phyloP scores from a whole-genome alignment of 2,329 filamentous ascomycete genomes.

The Hypocrella siamensis region DNA sequence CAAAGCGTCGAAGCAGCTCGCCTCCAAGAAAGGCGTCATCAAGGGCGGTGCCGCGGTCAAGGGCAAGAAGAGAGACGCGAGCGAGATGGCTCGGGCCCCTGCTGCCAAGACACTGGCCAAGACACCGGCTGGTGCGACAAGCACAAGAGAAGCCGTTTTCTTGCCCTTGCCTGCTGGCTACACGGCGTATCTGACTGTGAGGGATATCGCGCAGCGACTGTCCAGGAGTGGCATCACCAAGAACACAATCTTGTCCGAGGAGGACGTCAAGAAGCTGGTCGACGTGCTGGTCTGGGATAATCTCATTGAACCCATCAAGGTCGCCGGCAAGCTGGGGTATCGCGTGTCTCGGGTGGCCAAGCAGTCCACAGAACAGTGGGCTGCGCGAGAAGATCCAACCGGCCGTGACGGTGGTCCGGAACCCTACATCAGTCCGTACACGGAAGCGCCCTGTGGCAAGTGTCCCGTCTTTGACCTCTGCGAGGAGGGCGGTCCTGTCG shows the following conservation, averaged over 20 bases:
- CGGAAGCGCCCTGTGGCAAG: slow-evolving; percentile 75
- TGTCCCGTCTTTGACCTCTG: slow-evolving; percentile 93
- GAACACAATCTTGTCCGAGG: slow-evolving; percentile 52
- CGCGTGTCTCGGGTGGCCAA: slow-evolving; percentile 33
- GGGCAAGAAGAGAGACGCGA: slow-evolving; percentile 35
- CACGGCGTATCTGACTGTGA: slow-evolving; percentile 63
- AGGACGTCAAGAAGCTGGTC: slow-evolving; percentile 71
- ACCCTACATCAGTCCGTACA: slow-evolving; percentile 53
- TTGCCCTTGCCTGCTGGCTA: slow-evolving; percentile 50
- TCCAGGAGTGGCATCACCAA: slow-evolving; percentile 54
- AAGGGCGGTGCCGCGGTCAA: slow-evolving; percentile 27
- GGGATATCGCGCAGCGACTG: slow-evolving; percentile 62
- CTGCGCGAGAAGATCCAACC: slow-evolving; percentile 20
- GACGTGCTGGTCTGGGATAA: slow-evolving; percentile 84
- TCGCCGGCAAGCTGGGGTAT: slow-evolving; percentile 34
- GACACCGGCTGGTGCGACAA: slow-evolving; percentile 3
- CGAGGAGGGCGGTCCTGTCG: slow-evolving; percentile 79
- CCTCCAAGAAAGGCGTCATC: slow-evolving; percentile 40
- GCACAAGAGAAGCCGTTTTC: slow-evolving; percentile 20
- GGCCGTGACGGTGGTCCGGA: slow-evolving; percentile 23
- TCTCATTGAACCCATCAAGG: slow-evolving; percentile 51
- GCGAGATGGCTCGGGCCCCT: slow-evolving; percentile 16
- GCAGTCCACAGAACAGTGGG: slow-evolving; percentile 25
- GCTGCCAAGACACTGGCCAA: slow-evolving; percentile 14
- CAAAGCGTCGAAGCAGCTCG: slow-evolving; percentile 16